phyloP scores from a whole-genome alignment of 1,139 yeast genomes.

The Debaryomyces sp. region DNA sequence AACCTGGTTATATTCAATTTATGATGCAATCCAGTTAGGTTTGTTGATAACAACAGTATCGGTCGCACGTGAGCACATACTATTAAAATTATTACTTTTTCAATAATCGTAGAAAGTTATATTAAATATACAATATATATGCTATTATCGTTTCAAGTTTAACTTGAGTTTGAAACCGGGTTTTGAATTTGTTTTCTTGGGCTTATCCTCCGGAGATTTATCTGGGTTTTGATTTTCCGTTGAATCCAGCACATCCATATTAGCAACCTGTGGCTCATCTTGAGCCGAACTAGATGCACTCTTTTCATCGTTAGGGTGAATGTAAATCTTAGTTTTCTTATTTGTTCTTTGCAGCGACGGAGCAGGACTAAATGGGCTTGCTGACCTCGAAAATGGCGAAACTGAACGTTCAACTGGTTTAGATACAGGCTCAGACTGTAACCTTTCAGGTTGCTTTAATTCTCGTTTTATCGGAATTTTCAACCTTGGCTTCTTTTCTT shows the following conservation, averaged over 20 bases:
- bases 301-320: conserved; percentile 20
- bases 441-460: conserved; percentile 9
- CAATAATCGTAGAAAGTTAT: background rate
- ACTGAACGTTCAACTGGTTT: conserved; percentile 9
- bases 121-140: background rate
- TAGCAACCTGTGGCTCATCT: background rate
- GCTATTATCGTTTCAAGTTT: conserved; percentile 18
- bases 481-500: conserved; percentile 5
- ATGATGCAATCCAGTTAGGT: background rate
- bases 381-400: conserved; percentile 21
- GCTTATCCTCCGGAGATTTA: background rate
- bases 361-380: conserved; percentile 26
- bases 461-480: background rate
- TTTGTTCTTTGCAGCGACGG: conserved; percentile 13
- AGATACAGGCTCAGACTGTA: conserved; percentile 21
- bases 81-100: background rate
- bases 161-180: conserved; percentile 27
- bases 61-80: conserved; percentile 1
- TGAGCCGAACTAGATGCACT: background rate
- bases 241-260: conserved; percentile 7
- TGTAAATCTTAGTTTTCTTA: conserved; percentile 27
- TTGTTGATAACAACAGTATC: background rate
- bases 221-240: conserved; percentile 5
- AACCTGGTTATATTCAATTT: background rate
- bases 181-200: conserved; percentile 11